Evolutionary conservation across 345 rosid genomes (phyloP).

Genomic region (Melaleuca alternifolia): DNA sequence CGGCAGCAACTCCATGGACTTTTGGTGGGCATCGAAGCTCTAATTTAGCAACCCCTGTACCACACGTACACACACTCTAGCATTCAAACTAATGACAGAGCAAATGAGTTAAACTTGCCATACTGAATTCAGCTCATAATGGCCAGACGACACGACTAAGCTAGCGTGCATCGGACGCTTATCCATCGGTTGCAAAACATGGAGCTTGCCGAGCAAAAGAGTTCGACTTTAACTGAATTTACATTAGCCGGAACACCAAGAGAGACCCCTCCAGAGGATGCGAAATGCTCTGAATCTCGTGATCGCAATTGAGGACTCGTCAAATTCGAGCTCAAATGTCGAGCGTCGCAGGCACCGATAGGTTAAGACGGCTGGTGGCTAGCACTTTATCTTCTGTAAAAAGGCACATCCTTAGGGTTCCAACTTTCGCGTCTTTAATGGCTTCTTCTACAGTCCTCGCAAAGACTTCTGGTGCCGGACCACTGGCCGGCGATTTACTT

Average conservation of each 20-base stretch:
- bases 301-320: neutral
- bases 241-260: neutral
- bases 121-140: neutral
- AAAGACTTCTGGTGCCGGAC: neutral
- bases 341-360: neutral
- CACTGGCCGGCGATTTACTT: too few species aligned
- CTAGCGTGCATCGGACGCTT: neutral
- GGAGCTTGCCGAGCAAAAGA: neutral
- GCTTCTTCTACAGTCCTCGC: neutral
- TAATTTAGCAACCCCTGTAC: constrained; percentile 52
- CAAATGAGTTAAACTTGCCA: neutral
- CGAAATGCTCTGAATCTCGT: neutral
- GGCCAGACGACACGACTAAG: neutral
- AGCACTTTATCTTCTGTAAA: neutral
- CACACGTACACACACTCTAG: neutral
- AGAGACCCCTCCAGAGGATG: neutral
- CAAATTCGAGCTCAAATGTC: neutral
- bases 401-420: neutral
- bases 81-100: neutral
- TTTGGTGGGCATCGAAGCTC: constrained; percentile 48
- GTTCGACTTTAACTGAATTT: neutral
- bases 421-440: neutral
- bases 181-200: neutral
- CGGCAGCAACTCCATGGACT: constrained; percentile 45
- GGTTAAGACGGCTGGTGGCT: neutral